Evolutionary conservation across 78 protist genomes (phyloP).

Genomic region (Protostelium mycophagum): DNA sequence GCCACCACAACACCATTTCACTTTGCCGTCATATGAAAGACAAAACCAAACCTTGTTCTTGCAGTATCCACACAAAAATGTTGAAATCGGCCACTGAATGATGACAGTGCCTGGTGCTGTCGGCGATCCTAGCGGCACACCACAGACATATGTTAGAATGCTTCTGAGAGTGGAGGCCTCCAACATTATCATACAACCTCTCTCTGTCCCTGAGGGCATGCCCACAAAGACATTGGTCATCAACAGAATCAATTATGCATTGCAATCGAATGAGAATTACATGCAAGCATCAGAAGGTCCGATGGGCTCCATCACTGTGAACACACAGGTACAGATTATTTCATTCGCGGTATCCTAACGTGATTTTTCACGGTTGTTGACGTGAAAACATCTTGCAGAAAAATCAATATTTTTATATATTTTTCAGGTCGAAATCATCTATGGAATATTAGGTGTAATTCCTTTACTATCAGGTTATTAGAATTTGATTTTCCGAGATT

Average conservation of each 20-base stretch:
- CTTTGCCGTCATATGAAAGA: too few species aligned
- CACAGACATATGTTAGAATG: neutral
- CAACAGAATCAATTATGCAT: neutral
- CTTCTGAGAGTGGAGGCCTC: neutral
- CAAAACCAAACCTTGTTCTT: too few species aligned
- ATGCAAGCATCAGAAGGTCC: neutral
- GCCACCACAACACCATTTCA: too few species aligned
- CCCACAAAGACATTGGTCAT: neutral
- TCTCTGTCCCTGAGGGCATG: neutral
- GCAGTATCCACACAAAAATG: too few species aligned
- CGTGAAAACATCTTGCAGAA: too few species aligned
- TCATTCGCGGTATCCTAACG: too few species aligned
- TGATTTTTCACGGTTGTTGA: too few species aligned
- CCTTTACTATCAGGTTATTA: neutral
- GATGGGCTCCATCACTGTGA: neutral
- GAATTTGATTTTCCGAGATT: neutral
- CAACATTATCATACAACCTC: neutral
- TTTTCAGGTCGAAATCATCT: neutral
- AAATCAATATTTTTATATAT: neutral
- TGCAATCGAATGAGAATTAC: neutral
- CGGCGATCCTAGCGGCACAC: neutral
- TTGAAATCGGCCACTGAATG: too few species aligned
- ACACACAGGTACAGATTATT: neutral
- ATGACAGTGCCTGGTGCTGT: too few species aligned
- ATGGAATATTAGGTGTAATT: neutral